phyloP scores from a whole-genome alignment of 345 rosid species.

The Eucalyptus pauciflora region DNA sequence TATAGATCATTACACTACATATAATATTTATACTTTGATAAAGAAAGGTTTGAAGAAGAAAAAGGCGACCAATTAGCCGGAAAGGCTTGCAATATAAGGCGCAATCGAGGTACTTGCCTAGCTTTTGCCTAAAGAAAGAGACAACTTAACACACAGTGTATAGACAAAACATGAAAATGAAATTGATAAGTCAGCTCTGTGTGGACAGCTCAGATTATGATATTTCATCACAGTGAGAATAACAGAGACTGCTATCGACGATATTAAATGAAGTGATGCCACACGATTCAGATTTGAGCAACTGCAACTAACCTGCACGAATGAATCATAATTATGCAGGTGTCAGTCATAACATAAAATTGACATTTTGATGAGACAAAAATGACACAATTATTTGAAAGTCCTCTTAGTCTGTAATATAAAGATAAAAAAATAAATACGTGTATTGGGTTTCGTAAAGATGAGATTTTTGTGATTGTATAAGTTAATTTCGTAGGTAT shows the following conservation, averaged over 20 bases:
- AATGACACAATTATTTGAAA: not conserved
- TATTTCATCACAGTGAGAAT: not conserved
- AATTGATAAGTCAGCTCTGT: not conserved
- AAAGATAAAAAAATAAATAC: not conserved
- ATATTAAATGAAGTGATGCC: not conserved
- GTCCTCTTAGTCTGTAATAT: not conserved
- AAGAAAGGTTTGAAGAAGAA: not conserved
- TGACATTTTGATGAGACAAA: not conserved
- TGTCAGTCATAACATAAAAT: not conserved
- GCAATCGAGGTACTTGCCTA: not conserved
- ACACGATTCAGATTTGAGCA: not conserved
- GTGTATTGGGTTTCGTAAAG: not conserved
- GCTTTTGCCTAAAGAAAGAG: not conserved
- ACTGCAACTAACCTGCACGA: not conserved
- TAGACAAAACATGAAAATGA: not conserved
- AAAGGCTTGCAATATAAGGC: not conserved
- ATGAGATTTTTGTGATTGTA: not conserved
- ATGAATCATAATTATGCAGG: not conserved
- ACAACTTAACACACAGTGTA: not conserved
- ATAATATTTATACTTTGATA: not conserved
- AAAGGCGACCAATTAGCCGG: not conserved
- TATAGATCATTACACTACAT: not conserved
- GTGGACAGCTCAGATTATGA: not conserved
- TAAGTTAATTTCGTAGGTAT: not conserved
- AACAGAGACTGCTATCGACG: fast-evolving